These are phyloP conservation scores for Tulasnella sp. DNA, from an alignment of 768 basidiomycete species.

Conservation along the genomic window DNA sequence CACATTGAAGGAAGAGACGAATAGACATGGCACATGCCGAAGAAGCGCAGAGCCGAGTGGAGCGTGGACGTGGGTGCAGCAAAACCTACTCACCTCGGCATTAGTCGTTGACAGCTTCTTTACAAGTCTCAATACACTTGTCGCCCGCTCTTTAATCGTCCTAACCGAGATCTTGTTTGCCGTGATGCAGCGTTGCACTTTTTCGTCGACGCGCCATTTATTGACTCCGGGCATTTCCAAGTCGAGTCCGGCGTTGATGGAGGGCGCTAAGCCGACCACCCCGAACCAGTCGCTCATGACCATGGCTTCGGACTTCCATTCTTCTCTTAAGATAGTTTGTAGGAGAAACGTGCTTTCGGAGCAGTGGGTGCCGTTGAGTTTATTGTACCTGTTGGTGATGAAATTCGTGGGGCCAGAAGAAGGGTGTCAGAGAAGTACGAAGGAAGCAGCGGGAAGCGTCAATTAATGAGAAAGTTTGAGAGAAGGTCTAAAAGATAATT, in stretches of 20 bases:
- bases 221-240: constrained; percentile 56
- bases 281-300: constrained; percentile 62
- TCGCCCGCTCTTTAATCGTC: constrained; percentile 33
- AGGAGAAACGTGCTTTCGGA: constrained; percentile 54
- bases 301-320: constrained; percentile 61
- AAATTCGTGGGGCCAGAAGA: background rate
- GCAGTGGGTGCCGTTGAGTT: constrained; percentile 45
- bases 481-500: background rate
- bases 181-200: constrained; percentile 19
- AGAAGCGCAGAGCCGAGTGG: constrained; percentile 34
- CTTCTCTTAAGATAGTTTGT: constrained; percentile 55
- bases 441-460: background rate
- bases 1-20: constrained; percentile 42
- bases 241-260: constrained; percentile 61
- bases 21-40: background rate
- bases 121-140: constrained; percentile 43
- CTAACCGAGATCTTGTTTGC: constrained; percentile 46
- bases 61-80: background rate
- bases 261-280: constrained; percentile 43
- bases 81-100: constrained; percentile 55
- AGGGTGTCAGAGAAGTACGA: background rate
- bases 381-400: constrained; percentile 46
- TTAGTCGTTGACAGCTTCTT: constrained; percentile 62
- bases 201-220: constrained; percentile 31
- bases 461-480: background rate